Evolutionary conservation across 805 yeast genomes (phyloP), one percentile per base, ranked within the genome.

Genomic region (Komagataella pseudopastoris): DNA sequence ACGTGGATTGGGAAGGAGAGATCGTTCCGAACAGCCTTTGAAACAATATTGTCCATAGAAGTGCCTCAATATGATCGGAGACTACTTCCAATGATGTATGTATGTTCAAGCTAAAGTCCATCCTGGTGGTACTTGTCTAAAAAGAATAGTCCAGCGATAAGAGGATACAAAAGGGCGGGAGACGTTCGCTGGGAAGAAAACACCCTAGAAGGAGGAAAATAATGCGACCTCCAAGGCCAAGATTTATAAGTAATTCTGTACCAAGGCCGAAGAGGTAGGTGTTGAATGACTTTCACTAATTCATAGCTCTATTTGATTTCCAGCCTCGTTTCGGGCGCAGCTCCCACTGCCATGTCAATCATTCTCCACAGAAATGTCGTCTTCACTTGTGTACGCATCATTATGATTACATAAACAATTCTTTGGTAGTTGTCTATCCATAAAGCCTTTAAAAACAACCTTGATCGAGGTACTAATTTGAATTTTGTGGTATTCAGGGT

Each of bases 41-140:
- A 62, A 85, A 85, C 61, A 85, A 76, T 17, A 85, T 78, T 2
- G 86, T 69, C 70, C 86, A 80, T 51, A 86, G 62, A 23, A 83
- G 64, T 1, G 85, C 87, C 71, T 71, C 74, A 14, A 79, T 63
- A 6, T 78, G 76, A 52, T 81, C 87, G 50, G 76, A 67, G 6
- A 75, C 71, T 48, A 76, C 75, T 48, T 77, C 73, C 51, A 78
- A 61, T 54, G 80, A 85, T 1, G 79, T 75, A 8, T 71, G 67
- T 48, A 78, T 56, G 52, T 70, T 71, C 51, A 78, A 63, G 4
- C 67, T 64, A 65, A 69, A 74, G 59, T 77, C 78, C 80, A 73
- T 72, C 30, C 24, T 45, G 4, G 22, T 45, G 22, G n/a, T 18
- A 22, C 30, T 45, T 7, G n/a, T 45, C 30, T 14, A 45, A 12